A percentile compares a stretch with the other conserved stretches of the same genome.
These are phyloP conservation scores for Linum trigynum DNA, from an alignment of 345 rosid species.

Conservation along the genomic window DNA sequence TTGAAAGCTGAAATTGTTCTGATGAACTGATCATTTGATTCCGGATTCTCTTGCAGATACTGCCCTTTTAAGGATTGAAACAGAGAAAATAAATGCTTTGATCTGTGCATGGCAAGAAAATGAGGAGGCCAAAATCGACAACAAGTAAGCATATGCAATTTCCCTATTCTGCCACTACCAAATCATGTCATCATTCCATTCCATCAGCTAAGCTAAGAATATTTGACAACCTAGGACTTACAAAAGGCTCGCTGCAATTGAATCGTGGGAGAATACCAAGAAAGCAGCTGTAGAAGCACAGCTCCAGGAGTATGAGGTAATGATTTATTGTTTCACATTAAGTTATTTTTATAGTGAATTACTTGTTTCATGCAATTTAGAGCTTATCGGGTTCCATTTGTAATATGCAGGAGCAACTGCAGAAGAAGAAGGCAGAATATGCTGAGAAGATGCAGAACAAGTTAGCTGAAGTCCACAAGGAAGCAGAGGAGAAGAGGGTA, in stretches of 20 bases:
- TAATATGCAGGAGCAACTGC: conserved; percentile 41
- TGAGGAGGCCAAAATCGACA: conserved; percentile 69
- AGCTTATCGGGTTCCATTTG: background rate
- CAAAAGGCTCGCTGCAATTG: conserved; percentile 40
- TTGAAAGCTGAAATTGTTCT: background rate
- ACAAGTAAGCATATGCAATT: conserved; percentile 39
- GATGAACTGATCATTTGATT: background rate
- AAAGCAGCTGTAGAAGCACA: conserved; percentile 43
- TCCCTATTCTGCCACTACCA: background rate
- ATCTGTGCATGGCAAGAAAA: conserved; percentile 80
- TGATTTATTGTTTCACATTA: background rate
- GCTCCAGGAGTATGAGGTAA: conserved; percentile 55
- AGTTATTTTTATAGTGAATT: background rate
- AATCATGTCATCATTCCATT: background rate
- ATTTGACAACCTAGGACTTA: conserved; percentile 33
- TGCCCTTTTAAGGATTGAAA: conserved; percentile 39
- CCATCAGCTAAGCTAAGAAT: background rate
- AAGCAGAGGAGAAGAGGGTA: conserved; percentile 61
- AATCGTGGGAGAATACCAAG: conserved; percentile 56
- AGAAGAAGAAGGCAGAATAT: conserved; percentile 48
- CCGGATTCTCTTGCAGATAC: conserved; percentile 22
- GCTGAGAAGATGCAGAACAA: conserved; percentile 49
- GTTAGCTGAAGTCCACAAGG: conserved; percentile 44
- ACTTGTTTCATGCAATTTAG: background rate
- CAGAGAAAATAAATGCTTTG: conserved; percentile 54